Evolutionary conservation across 208 protist genomes (phyloP).

Genomic region (Borovskyia barvae): DNA sequence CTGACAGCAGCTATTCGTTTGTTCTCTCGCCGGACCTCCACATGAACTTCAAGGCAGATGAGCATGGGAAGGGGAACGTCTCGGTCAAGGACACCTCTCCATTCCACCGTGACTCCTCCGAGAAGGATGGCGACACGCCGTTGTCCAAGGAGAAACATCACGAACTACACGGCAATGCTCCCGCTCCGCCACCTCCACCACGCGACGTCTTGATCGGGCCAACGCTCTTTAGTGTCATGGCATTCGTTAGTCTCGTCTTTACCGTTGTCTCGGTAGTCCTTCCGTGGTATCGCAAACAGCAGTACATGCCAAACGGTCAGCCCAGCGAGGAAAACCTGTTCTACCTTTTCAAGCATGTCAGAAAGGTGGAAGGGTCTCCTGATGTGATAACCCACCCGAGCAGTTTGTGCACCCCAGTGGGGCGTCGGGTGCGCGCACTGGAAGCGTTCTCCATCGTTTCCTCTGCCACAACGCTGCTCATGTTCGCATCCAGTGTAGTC

Average conservation of each 20-base stretch:
- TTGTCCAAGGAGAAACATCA: slow-evolving; percentile 21
- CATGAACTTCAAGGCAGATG: too few species aligned
- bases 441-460: slow-evolving; percentile 52
- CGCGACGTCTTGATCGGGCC: slow-evolving; percentile 51
- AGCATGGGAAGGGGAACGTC: too few species aligned
- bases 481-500: slow-evolving; percentile 34
- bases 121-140: too few species aligned
- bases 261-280: slow-evolving; percentile 48
- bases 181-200: slow-evolving; percentile 44
- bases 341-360: slow-evolving; percentile 51
- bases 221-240: slow-evolving; percentile 27
- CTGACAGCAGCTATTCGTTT: too few species aligned
- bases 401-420: slow-evolving; percentile 37
- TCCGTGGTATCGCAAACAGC: slow-evolving; percentile 67
- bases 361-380: slow-evolving; percentile 22
- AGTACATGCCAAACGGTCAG: slow-evolving; percentile 40
- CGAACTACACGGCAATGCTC: slow-evolving; percentile 3
- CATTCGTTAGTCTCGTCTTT: slow-evolving; percentile 42
- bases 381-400: slow-evolving; percentile 22
- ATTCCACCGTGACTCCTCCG: slow-evolving; percentile 10
- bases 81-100: too few species aligned
- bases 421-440: slow-evolving; percentile 38
- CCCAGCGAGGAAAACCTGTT: slow-evolving; percentile 32
- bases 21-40: too few species aligned
- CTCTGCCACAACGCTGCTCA: slow-evolving; percentile 28